Conservation (phyloP, 805 yeast species). For the Saturnispora besseyi region DNA sequence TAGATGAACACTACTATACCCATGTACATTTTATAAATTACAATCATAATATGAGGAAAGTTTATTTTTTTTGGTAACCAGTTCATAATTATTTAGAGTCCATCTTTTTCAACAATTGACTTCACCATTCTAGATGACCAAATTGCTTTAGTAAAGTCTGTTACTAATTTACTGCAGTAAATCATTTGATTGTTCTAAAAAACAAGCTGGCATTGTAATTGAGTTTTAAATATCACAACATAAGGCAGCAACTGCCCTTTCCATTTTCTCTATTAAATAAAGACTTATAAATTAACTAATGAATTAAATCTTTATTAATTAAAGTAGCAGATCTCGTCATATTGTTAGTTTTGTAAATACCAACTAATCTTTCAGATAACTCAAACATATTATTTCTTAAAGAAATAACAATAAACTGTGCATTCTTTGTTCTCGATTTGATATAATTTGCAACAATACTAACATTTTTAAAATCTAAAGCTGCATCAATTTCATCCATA, state of each 20-base stretch:
- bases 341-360: conserved; percentile 87
- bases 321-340: conserved; percentile 81
- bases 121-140: no score
- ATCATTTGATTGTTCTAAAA: no score
- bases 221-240: no score
- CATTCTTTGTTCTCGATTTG: conserved; percentile 90
- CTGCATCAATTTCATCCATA: conserved; percentile 99
- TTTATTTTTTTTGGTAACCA: no score
- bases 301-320: conserved; percentile 45
- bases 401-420: conserved; percentile 93
- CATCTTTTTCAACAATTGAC: no score
- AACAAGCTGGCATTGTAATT: no score
- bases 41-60: no score
- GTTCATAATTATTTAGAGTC: no score
- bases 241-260: background rate
- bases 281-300: background rate
- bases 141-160: no score
- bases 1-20: no score
- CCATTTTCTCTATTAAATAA: background rate
- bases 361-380: conserved; percentile 86
- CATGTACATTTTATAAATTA: no score
- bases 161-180: no score
- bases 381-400: conserved; percentile 97
- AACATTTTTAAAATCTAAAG: conserved; percentile 92
- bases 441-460: conserved; percentile 96